Conservation (phyloP, 2,329 filamentous ascomycete species). For the Tolypocladium ophioglossoides region DNA sequence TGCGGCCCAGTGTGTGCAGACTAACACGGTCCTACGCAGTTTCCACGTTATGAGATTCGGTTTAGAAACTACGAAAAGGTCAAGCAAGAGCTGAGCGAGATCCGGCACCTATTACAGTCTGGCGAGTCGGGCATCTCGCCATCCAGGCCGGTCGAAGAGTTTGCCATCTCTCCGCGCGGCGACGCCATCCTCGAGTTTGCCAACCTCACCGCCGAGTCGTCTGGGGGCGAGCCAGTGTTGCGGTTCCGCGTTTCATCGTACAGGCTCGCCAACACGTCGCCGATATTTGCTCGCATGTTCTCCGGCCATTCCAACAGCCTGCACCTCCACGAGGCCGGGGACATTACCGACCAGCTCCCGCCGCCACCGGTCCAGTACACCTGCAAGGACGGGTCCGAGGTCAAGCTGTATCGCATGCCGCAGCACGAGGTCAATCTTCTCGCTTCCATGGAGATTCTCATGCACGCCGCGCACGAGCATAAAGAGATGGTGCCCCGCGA, state of each 20-base stretch:
- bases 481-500: slow-evolving; percentile 33
- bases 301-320: slow-evolving; percentile 17
- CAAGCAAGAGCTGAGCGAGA: slow-evolving; percentile 28
- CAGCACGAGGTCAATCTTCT: slow-evolving; percentile 34
- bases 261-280: slow-evolving; percentile 39
- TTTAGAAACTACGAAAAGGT: slow-evolving; percentile 36
- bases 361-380: slow-evolving; percentile 22
- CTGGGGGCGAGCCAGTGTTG: slow-evolving; percentile 24
- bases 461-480: slow-evolving; percentile 42
- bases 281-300: slow-evolving; percentile 40
- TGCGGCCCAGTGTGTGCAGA: not conserved
- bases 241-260: slow-evolving; percentile 42
- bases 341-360: slow-evolving; percentile 23
- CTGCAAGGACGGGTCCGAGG: slow-evolving; percentile 32
- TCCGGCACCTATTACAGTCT: slow-evolving; percentile 28
- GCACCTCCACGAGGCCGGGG: slow-evolving; percentile 24
- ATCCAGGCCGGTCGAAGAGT: slow-evolving; percentile 28
- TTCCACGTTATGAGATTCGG: slow-evolving; percentile 34
- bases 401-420: slow-evolving; percentile 40
- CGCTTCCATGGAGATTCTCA: slow-evolving; percentile 31
- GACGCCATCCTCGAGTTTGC: slow-evolving; percentile 42
- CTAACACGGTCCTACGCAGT: slow-evolving; percentile 13
- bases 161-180: slow-evolving; percentile 31
- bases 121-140: slow-evolving; percentile 30
- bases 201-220: slow-evolving; percentile 24